Percentiles rank a stretch among this genome's conserved stretches.
These are phyloP conservation scores for Neoascochyta sp. DNA, from an alignment of 2,329 filamentous ascomycete species.

Conservation along the genomic window DNA sequence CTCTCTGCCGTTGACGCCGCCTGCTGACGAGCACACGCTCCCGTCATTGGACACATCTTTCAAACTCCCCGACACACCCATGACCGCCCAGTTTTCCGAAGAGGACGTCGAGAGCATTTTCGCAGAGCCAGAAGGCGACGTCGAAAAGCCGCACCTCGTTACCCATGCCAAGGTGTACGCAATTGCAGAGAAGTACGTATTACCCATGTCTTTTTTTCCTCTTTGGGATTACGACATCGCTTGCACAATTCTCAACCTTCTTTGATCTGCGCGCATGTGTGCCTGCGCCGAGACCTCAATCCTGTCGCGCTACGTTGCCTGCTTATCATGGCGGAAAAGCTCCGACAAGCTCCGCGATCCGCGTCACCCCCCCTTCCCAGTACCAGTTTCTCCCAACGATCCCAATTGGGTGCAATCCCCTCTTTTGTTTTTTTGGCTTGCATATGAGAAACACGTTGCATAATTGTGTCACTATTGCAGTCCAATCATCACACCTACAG, in stretches of 20 bases:
- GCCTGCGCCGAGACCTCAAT: conserved; percentile 7
- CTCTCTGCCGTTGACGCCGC: conserved; percentile 25
- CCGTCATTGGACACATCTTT: conserved; percentile 19
- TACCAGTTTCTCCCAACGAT: too few relatives aligned
- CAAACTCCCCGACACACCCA: conserved; percentile 32
- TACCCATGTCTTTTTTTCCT: conserved; percentile 10
- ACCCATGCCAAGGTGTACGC: conserved; percentile 49
- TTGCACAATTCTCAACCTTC: conserved; percentile 9
- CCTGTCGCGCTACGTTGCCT: conserved; percentile 15
- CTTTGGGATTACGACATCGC: too few relatives aligned
- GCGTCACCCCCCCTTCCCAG: too few relatives aligned
- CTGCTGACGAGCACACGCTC: conserved; percentile 21
- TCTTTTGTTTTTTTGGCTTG: too few relatives aligned
- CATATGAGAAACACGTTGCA: too few relatives aligned
- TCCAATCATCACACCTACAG: conserved; percentile 5
- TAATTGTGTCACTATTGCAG: too few relatives aligned
- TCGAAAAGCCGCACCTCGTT: conserved; percentile 42
- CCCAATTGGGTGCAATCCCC: too few relatives aligned
- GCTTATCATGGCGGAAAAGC: conserved; percentile 20
- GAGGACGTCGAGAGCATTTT: conserved; percentile 27
- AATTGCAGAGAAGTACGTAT: conserved; percentile 48
- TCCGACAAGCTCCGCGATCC: conserved; percentile 30
- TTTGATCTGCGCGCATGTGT: conserved; percentile 8
- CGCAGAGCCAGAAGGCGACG: conserved; percentile 35
- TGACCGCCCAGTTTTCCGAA: conserved; percentile 33